phyloP scores from a whole-genome alignment of 225 moss, liverwort and hornwort species.

The Sphagnum tenellum region DNA sequence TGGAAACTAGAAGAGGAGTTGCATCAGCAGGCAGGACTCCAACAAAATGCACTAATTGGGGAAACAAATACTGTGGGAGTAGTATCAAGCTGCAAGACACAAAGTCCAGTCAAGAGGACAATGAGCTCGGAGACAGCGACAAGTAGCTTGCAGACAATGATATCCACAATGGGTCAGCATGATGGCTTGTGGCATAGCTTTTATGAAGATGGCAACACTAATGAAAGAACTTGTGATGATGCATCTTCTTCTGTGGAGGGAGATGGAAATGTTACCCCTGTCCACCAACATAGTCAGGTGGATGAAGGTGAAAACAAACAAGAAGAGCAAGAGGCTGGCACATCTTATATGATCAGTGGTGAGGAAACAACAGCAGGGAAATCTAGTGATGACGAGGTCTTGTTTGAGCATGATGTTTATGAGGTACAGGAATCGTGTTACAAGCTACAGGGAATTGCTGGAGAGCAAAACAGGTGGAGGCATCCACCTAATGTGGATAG shows the following conservation, averaged over 20 bases:
- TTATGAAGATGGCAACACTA: no score
- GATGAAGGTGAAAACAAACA: constrained; percentile 12
- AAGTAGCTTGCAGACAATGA: no score
- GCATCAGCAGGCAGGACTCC: constrained; percentile 3
- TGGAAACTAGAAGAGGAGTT: constrained; percentile 86
- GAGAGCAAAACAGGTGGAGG: not conserved
- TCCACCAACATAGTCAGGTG: constrained; percentile 4
- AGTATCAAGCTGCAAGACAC: no score
- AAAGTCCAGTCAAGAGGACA: no score
- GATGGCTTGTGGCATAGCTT: no score
- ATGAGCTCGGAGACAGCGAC: no score
- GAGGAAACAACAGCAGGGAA: constrained; percentile 8
- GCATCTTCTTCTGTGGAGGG: no score
- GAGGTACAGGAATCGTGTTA: constrained; percentile 44
- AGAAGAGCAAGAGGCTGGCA: constrained; percentile 10
- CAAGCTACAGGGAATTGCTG: constrained; percentile 7
- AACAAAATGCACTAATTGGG: no score
- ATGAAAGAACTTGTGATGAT: no score
- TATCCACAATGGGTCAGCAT: no score
- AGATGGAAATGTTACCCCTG: no score
- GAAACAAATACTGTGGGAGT: no score
- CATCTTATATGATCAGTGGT: constrained; percentile 22
- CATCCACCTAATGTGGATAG: constrained; percentile 27
- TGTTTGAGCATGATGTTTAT: constrained; percentile 66
- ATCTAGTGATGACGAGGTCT: constrained; percentile 22